phyloP scores from a whole-genome alignment of 305 asterid species.

The Ilex paraguariensis region DNA sequence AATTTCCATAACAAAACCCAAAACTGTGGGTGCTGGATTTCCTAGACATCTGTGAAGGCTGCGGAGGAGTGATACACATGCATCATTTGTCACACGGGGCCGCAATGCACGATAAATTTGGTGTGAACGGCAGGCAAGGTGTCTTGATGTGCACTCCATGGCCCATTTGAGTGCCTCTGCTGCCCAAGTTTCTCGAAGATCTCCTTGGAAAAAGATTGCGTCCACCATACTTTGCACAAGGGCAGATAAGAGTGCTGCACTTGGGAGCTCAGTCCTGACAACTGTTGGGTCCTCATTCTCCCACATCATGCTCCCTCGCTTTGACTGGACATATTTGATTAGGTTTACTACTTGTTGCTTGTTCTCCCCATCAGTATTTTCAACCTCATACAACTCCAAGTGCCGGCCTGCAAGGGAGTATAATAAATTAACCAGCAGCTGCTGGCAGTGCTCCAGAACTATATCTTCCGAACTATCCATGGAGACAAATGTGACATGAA shows the following conservation, averaged over 20 bases:
- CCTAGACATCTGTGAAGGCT: conserved; percentile 94
- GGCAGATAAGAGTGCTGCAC: conserved; percentile 97
- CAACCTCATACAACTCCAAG: conserved; percentile 92
- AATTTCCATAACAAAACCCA: conserved; percentile 94
- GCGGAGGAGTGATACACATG: conserved; percentile 91
- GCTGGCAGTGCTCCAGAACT: conserved; percentile 98
- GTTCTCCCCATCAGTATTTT: conserved; percentile 96
- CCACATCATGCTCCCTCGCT: conserved; percentile 99
- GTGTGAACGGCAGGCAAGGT: conserved; percentile 98
- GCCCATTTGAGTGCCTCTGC: conserved; percentile 99
- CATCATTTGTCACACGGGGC: conserved; percentile 93
- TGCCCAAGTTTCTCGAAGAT: conserved; percentile 98
- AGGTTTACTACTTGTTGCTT: conserved; percentile 96
- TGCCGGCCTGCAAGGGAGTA: conserved; percentile 99
- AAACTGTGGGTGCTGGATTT: conserved; percentile 89
- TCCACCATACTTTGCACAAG: conserved; percentile 99
- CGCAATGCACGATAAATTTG: conserved; percentile 96
- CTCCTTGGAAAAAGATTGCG: conserved; percentile 98
- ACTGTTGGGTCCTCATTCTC: conserved; percentile 97
- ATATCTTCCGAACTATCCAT: conserved; percentile 99
- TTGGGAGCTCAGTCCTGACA: conserved; percentile 78
- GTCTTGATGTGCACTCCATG: conserved; percentile 99
- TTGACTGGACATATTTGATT: conserved; percentile 95
- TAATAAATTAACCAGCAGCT: conserved; percentile 90
- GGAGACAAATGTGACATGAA: conserved; percentile 97